Percentiles rank a stretch among this genome's conserved stretches.
Conservation (phyloP, 345 rosid genomes). For the Camelina hispida region DNA sequence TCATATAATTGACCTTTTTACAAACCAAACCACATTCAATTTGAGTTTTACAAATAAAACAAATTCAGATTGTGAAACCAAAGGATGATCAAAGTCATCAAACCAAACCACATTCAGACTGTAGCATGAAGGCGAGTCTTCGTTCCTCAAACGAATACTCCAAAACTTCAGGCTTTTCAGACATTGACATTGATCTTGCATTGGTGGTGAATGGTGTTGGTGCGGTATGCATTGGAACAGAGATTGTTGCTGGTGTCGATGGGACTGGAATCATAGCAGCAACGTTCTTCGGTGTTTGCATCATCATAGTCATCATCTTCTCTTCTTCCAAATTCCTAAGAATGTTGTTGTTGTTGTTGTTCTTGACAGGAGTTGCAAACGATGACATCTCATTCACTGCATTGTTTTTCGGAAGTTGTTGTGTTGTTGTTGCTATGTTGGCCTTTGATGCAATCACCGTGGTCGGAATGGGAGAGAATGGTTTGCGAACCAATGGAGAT, state of each 20-base stretch:
- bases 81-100: slow-evolving; percentile 37
- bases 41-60: slow-evolving; percentile 20
- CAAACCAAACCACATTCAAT: slow-evolving; percentile 32
- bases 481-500: slow-evolving; percentile 77
- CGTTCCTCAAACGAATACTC: slow-evolving; percentile 92
- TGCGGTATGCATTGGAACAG: slow-evolving; percentile 86
- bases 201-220: slow-evolving; percentile 52
- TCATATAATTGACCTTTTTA: slow-evolving; percentile 55
- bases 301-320: slow-evolving; percentile 42
- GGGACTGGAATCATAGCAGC: slow-evolving; percentile 56
- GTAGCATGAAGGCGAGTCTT: slow-evolving; percentile 74
- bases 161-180: slow-evolving; percentile 47
- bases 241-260: slow-evolving; percentile 67
- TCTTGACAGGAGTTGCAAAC: slow-evolving; percentile 61
- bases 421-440: slow-evolving; percentile 45
- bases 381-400: slow-evolving; percentile 15
- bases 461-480: slow-evolving; percentile 81
- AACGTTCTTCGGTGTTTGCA: slow-evolving; percentile 53
- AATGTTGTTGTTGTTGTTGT: slow-evolving; percentile 23
- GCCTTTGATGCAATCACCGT: slow-evolving; percentile 56
- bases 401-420: slow-evolving; percentile 21
- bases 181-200: slow-evolving; percentile 40
- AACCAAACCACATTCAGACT: slow-evolving; percentile 36
- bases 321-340: slow-evolving; percentile 54
- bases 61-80: slow-evolving; percentile 7